Percentiles rank a stretch among this genome's conserved stretches.
phyloP scores from a whole-genome alignment of 495 filamentous ascomycete species.

The Entonaema liquescens region DNA sequence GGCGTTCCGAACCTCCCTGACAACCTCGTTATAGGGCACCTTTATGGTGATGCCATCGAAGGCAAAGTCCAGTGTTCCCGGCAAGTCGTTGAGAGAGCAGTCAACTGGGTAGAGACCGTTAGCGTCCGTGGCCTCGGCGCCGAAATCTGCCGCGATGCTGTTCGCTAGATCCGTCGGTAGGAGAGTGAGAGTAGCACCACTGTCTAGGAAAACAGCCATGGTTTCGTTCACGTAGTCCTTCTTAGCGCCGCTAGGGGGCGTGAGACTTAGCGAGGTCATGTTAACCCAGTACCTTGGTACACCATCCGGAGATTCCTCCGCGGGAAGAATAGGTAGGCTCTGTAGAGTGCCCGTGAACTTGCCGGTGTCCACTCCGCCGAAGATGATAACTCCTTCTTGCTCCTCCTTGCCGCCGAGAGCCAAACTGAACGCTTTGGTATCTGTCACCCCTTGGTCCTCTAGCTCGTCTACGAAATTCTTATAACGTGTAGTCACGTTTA shows the following conservation, averaged over 20 bases:
- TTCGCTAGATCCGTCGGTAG: slow-evolving; percentile 73
- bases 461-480: slow-evolving; percentile 58
- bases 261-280: slow-evolving; percentile 66
- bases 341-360: slow-evolving; percentile 80
- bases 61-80: slow-evolving; percentile 74
- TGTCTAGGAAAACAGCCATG: slow-evolving; percentile 81
- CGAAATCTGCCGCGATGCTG: slow-evolving; percentile 71
- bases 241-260: slow-evolving; percentile 54
- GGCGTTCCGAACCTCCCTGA: slow-evolving; percentile 58
- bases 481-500: slow-evolving; percentile 52
- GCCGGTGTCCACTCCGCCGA: slow-evolving; percentile 87
- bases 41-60: slow-evolving; percentile 74
- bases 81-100: slow-evolving; percentile 71
- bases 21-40: slow-evolving; percentile 66
- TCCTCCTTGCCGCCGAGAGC: slow-evolving; percentile 58
- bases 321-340: slow-evolving; percentile 70
- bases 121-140: slow-evolving; percentile 58
- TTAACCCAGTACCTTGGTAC: slow-evolving; percentile 65
- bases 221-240: slow-evolving; percentile 58
- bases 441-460: slow-evolving; percentile 49
- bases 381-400: slow-evolving; percentile 79
- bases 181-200: slow-evolving; percentile 87
- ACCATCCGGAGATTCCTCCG: slow-evolving; percentile 51
- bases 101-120: slow-evolving; percentile 73
- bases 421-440: slow-evolving; percentile 58